Evolutionary conservation across 805 yeast species (phyloP).

Genomic region (Maudiozyma barnettii): DNA sequence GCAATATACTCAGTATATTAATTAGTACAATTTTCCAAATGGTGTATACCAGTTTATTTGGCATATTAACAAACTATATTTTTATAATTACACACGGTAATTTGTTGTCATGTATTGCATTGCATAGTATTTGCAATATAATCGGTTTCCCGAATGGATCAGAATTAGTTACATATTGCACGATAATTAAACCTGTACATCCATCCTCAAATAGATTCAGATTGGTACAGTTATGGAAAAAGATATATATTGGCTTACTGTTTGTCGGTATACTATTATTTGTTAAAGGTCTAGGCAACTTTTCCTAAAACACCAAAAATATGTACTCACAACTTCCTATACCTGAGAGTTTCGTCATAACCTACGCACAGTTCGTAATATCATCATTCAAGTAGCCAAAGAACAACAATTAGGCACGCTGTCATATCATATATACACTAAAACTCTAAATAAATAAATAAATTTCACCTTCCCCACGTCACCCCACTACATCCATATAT

Average conservation of each 20-base stretch:
- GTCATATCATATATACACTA: too few species aligned
- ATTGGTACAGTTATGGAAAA: constrained; percentile 15
- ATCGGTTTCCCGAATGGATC: constrained; percentile 29
- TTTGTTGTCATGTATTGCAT: constrained; percentile 21
- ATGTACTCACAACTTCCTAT: not conserved
- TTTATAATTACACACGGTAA: constrained; percentile 25
- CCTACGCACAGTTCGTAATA: too few species aligned
- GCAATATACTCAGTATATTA: constrained; percentile 9
- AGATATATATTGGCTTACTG: constrained; percentile 14
- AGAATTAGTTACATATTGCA: constrained; percentile 10
- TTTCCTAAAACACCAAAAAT: not conserved
- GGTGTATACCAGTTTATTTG: constrained; percentile 26
- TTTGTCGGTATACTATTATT: constrained; percentile 15
- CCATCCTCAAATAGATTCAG: not conserved
- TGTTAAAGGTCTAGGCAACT: constrained; percentile 3
- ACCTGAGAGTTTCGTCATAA: too few species aligned
- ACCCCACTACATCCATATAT: too few species aligned
- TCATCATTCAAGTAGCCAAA: too few species aligned
- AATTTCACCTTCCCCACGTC: too few species aligned
- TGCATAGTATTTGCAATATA: constrained; percentile 26
- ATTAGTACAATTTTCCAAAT: constrained; percentile 19
- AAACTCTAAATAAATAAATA: too few species aligned
- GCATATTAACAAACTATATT: constrained; percentile 24
- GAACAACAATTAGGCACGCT: too few species aligned
- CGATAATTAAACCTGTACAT: not conserved